A percentile compares a stretch with the other conserved stretches of the same genome.
Evolutionary conservation across 2,329 filamentous ascomycete genomes (phyloP).

Genomic region (Leptographium wingfieldii): DNA sequence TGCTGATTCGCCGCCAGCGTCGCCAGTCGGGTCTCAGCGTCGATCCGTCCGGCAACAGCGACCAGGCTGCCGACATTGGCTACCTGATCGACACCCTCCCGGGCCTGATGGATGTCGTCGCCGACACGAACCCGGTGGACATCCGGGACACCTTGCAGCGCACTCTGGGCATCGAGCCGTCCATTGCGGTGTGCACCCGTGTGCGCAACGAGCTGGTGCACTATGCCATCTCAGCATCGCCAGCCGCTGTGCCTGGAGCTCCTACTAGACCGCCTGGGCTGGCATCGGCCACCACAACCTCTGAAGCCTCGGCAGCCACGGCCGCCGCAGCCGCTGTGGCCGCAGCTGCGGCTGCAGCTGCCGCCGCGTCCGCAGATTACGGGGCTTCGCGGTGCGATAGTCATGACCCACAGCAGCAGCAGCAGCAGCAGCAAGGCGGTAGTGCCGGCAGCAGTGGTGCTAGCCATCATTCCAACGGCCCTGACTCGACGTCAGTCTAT

Average conservation of each 20-base stretch:
- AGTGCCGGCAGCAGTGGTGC: too few relatives aligned
- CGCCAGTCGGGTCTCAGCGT: constrained; percentile 22
- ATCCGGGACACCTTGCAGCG: constrained; percentile 46
- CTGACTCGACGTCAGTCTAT: constrained; percentile 16
- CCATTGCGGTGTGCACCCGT: constrained; percentile 39
- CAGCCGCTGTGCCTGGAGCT: not conserved
- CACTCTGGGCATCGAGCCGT: constrained; percentile 41
- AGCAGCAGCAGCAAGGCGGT: not conserved
- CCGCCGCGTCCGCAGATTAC: not conserved
- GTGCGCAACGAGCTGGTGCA: constrained; percentile 46
- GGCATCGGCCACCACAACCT: not conserved
- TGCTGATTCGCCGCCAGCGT: constrained; percentile 43
- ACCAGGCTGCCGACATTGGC: constrained; percentile 41
- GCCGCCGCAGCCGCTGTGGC: constrained; percentile 7
- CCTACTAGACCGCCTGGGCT: not conserved
- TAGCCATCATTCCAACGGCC: constrained; percentile 8
- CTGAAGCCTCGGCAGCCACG: constrained; percentile 7
- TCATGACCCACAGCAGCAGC: constrained; percentile 17
- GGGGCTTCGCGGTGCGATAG: constrained; percentile 5
- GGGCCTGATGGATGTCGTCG: constrained; percentile 43
- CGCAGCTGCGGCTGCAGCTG: constrained; percentile 12
- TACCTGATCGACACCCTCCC: constrained; percentile 50
- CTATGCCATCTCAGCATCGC: constrained; percentile 12
- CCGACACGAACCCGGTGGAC: constrained; percentile 46
- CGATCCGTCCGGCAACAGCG: constrained; percentile 9